phyloP scores from a whole-genome alignment of 495 filamentous ascomycete genomes.

The Lasiosphaeria hispida region DNA sequence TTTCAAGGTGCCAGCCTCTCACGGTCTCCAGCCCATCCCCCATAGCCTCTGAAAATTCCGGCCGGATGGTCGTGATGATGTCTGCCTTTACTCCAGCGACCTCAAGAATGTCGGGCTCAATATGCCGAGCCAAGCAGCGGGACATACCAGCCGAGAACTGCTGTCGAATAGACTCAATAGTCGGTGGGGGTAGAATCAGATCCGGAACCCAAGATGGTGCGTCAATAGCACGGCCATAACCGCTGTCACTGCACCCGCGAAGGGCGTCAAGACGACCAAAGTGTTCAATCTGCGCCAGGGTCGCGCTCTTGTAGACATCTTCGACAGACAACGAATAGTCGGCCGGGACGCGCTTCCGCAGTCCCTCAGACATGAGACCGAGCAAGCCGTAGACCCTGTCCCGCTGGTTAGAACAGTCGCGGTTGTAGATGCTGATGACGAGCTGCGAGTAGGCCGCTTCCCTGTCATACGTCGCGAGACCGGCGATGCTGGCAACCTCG shows the following conservation, averaged over 20 bases:
- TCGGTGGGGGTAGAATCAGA: neutral
- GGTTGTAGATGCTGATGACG: neutral
- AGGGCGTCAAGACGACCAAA: neutral
- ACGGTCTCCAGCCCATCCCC: neutral
- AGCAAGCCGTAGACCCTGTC: neutral
- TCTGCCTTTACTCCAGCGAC: no score
- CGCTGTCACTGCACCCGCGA: neutral
- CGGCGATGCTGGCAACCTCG: neutral
- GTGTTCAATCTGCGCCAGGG: neutral
- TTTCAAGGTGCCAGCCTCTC: neutral
- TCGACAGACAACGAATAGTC: neutral
- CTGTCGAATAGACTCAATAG: neutral
- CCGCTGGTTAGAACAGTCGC: neutral
- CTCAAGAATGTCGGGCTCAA: no score
- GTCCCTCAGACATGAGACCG: neutral
- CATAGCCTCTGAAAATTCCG: neutral
- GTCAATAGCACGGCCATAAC: neutral
- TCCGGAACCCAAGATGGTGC: neutral
- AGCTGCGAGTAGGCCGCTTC: neutral
- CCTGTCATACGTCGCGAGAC: neutral
- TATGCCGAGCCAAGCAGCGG: no score
- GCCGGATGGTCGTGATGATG: no score
- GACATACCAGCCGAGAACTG: neutral
- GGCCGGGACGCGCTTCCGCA: neutral
- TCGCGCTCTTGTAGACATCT: neutral